phyloP scores from a whole-genome alignment of 257 asterid genomes.

The Gynochthodes officinalis region DNA sequence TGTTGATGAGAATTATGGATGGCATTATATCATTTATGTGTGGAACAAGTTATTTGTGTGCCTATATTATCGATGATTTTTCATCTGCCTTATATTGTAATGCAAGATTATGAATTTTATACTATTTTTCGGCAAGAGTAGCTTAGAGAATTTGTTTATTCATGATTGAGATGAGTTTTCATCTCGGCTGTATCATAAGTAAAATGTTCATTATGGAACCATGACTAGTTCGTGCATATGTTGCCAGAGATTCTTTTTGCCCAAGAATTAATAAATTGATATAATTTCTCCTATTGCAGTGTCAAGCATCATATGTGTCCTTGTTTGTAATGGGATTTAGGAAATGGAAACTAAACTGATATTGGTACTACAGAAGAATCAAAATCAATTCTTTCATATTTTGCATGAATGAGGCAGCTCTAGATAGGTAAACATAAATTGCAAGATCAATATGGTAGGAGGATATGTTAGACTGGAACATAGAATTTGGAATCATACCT shows the following conservation, averaged over 20 bases:
- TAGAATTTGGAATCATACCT: not conserved
- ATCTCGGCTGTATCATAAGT: no score
- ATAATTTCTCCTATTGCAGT: not conserved
- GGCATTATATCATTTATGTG: not conserved
- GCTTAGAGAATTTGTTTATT: no score
- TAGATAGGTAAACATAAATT: not conserved
- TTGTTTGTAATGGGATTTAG: not conserved
- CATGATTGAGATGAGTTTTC: no score
- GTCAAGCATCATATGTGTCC: not conserved
- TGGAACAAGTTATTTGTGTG: not conserved
- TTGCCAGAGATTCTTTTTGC: no score
- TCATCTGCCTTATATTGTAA: no score
- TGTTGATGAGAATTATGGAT: not conserved
- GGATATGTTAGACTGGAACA: not conserved
- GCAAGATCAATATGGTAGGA: not conserved
- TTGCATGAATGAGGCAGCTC: not conserved
- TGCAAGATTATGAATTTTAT: no score
- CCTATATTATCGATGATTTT: no score
- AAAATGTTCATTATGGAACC: not conserved
- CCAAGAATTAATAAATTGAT: not conserved
- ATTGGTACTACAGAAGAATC: no score
- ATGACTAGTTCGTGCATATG: not conserved
- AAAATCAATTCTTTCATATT: not conserved
- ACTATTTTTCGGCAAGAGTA: no score
- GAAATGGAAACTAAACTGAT: not conserved